These are phyloP conservation scores for Citrus sinensis DNA, from an alignment of 345 rosid genomes.

Conservation along the genomic window DVS_A1.0 CM039162.1:26831001-26831500, in stretches of 20 bases:
- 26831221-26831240: not conserved
- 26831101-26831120: no score
- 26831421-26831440: conserved; percentile 92
- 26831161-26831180: not conserved
- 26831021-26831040: no score
- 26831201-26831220: not conserved
- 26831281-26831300: not conserved
- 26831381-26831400: conserved; percentile 91
- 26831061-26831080: no score
- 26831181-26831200: no score
- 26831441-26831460: conserved; percentile 90
- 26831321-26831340: conserved; percentile 39
- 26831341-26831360: conserved; percentile 78
- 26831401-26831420: conserved; percentile 93
- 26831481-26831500: not conserved
- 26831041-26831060: no score
- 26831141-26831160: not conserved
- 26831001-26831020: no score
- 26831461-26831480: conserved; percentile 40
- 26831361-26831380: conserved; percentile 96
- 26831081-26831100: no score
- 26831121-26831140: no score
- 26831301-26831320: not conserved
- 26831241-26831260: not conserved
- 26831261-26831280: not conserved